Evolutionary conservation across 192 early-diverging fungal species (phyloP), one percentile per base, ranked within the genome.

Genomic region (Linnemannia zychae): DNA sequence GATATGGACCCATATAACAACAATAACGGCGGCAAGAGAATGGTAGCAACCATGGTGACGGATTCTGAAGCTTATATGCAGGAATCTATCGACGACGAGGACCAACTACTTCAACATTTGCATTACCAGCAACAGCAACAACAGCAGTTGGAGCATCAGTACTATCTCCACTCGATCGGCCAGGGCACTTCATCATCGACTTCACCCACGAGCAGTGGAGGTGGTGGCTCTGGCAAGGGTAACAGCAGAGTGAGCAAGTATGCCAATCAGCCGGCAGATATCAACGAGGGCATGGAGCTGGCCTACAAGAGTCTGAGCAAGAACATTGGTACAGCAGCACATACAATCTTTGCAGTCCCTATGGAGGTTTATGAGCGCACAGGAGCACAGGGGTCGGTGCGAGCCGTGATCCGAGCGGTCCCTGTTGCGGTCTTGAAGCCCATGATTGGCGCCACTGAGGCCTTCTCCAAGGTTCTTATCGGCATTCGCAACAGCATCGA

Each of bases 371-470:
- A 96, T 74, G 94, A 96, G 72, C 88, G 79, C 37, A 89, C 82
- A 49, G 89, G 78, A 79, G 80, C 87, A 6, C 90, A 91, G 65
- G 89, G 92, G 65, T 90, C 93, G 47, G 88, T 92, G 6, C 88
- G 88, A 13, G 92, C 96, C 0, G 95, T 96, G 16, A 93, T 94
- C 36, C 84, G 90, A 28, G 96, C 95, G 3, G 93, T 99, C 36
- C 98, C 98, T 0, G 94, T 97, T 22, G 97, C 98, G 1, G 94
- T 98, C 40, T 89, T 99, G 34, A 96, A 95, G 86, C 98, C 98
- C 0, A 96, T 98, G 94, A 98, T 99, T 87, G 97, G 98, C 0
- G 94, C 96, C 1, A 95, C 97, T 0, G 98, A 98, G 65, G 98
- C 97, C 0, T 93, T 98, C 18, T 96, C 97, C 2, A 97, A 98